A percentile compares a stretch with the other conserved stretches of the same genome.
Evolutionary conservation across 1,284 basidiomycete species (phyloP).

Genomic region (Apiotrichum sp.): DNA sequence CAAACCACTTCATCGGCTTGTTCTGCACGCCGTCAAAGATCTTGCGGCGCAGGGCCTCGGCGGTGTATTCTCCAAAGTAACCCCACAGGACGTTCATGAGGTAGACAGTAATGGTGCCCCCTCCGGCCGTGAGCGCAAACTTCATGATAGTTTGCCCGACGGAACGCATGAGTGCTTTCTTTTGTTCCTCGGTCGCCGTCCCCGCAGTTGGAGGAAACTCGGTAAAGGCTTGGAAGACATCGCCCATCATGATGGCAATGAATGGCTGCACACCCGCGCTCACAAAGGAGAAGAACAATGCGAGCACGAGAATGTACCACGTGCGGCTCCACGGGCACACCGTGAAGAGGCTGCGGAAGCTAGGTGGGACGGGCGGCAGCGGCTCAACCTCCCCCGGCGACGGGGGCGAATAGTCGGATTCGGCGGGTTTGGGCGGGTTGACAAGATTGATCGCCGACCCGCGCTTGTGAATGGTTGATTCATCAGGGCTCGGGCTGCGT

Average conservation of each 20-base stretch:
- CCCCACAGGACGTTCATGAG: conserved; percentile 77
- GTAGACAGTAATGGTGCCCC: conserved; percentile 66
- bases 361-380: conserved; percentile 47
- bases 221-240: conserved; percentile 74
- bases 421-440: neutral
- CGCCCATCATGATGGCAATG: conserved; percentile 86
- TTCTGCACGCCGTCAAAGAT: conserved; percentile 65
- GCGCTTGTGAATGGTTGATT: too few species aligned
- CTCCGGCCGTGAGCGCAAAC: conserved; percentile 65
- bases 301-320: conserved; percentile 61
- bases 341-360: conserved; percentile 60
- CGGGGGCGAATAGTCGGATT: neutral
- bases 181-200: conserved; percentile 47
- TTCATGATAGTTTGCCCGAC: conserved; percentile 60
- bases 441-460: neutral
- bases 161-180: conserved; percentile 55
- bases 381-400: too few species aligned
- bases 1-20: conserved; percentile 78
- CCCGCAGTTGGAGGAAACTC: conserved; percentile 47
- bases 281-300: conserved; percentile 60
- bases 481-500: too few species aligned
- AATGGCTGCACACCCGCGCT: conserved; percentile 78
- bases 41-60: conserved; percentile 59
- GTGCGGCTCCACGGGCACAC: conserved; percentile 57
- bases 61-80: conserved; percentile 74